phyloP scores from a whole-genome alignment of 441 rosid genomes.

The Erodium moschatum region DNA sequence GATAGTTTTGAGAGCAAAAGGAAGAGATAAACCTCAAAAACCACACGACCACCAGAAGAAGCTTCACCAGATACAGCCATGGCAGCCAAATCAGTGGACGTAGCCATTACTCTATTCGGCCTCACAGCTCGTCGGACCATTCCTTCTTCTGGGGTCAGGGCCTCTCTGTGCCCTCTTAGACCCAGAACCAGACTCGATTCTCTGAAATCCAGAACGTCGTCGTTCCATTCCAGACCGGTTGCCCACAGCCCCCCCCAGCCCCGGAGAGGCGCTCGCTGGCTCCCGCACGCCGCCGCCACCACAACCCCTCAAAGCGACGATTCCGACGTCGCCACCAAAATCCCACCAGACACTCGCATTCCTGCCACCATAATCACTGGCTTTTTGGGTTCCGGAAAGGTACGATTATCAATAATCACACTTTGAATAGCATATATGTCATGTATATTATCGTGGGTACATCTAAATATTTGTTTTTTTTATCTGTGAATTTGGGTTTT shows the following conservation, averaged over 20 bases:
- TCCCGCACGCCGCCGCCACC: conserved; percentile 45
- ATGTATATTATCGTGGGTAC: not conserved
- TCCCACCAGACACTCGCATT: conserved; percentile 65
- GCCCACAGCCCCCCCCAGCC: not conserved
- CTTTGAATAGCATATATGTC: too few relatives aligned
- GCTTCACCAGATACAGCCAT: not conserved
- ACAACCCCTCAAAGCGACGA: conserved; percentile 33
- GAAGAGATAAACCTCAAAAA: not conserved
- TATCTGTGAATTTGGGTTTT: not conserved
- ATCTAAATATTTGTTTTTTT: conserved; percentile 4
- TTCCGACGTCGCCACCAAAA: conserved; percentile 52
- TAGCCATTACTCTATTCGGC: not conserved
- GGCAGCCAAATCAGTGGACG: not conserved
- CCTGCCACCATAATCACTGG: conserved; percentile 98
- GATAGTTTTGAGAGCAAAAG: not conserved
- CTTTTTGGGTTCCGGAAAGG: conserved; percentile 91
- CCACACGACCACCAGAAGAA: not conserved
- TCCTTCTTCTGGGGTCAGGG: not conserved
- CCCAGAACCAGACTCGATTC: not conserved
- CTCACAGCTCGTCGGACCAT: not conserved
- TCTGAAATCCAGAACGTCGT: not conserved
- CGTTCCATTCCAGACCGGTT: not conserved
- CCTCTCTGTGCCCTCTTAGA: not conserved
- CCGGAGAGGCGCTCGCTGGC: conserved; percentile 22
- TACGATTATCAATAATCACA: conserved; percentile 11